Evolutionary conservation across 495 filamentous ascomycete genomes (phyloP).

Genomic region (Neurospora hispaniola): DNA sequence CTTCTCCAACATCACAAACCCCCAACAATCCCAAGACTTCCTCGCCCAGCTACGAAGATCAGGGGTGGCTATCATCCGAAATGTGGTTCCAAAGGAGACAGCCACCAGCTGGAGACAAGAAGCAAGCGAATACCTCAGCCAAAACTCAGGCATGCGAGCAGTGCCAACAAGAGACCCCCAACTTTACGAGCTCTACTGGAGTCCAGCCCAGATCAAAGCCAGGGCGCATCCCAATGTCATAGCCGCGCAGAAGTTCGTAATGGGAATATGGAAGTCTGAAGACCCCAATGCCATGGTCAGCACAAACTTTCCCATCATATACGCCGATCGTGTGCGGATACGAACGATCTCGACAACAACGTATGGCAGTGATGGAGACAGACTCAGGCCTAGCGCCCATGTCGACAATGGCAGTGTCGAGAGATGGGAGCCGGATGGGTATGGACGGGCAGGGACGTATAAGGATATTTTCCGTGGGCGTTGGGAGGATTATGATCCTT

Average conservation of each 20-base stretch:
- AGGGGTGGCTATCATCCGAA: constrained; percentile 51
- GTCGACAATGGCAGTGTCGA: constrained; percentile 71
- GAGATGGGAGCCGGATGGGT: constrained; percentile 79
- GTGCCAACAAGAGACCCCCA: constrained; percentile 40
- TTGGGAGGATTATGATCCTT: constrained; percentile 80
- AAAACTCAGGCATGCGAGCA: constrained; percentile 38
- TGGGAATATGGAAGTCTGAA: constrained; percentile 63
- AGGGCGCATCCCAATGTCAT: constrained; percentile 65
- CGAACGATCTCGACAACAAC: constrained; percentile 14
- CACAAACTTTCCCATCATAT: constrained; percentile 51
- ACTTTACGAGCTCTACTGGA: constrained; percentile 81
- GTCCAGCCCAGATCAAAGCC: constrained; percentile 59
- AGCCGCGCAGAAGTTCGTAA: constrained; percentile 60
- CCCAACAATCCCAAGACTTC: constrained; percentile 32
- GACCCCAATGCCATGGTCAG: constrained; percentile 52
- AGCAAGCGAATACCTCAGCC: constrained; percentile 43
- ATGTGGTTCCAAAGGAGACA: constrained; percentile 45
- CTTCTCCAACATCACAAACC: constrained; percentile 44
- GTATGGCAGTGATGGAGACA: background rate
- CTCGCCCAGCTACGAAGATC: constrained; percentile 40
- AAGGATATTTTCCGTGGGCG: constrained; percentile 55
- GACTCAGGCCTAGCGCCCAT: constrained; percentile 38
- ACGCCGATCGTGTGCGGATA: constrained; percentile 72
- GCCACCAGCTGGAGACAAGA: constrained; percentile 43
- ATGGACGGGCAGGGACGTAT: constrained; percentile 59